Percentiles rank a stretch among this genome's conserved stretches.
These are phyloP conservation scores for Quercus robur DNA, from an alignment of 306 rosid species.

Conservation along the genomic window DNA sequence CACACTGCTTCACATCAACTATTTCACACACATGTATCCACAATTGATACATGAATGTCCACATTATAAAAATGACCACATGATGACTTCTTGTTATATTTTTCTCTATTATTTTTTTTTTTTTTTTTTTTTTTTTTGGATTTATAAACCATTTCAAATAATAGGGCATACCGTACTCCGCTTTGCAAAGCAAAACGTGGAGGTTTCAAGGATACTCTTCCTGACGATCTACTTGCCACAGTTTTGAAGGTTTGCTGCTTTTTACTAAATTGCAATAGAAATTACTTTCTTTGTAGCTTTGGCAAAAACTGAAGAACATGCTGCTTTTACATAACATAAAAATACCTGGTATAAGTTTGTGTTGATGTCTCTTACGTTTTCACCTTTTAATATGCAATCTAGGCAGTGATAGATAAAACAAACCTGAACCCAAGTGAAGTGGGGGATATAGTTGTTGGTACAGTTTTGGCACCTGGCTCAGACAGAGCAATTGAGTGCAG, in stretches of 20 bases:
- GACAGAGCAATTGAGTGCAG: conserved; percentile 83
- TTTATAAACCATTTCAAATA: conserved; percentile 5
- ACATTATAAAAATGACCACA: too few relatives aligned
- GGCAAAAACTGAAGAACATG: background rate
- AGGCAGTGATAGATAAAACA: conserved; percentile 85
- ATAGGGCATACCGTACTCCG: conserved; percentile 81
- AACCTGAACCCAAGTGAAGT: conserved; percentile 72
- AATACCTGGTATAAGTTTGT: background rate
- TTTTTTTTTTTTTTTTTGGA: background rate
- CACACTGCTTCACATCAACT: too few relatives aligned
- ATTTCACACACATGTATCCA: too few relatives aligned
- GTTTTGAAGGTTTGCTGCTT: conserved; percentile 67
- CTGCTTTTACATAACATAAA: background rate
- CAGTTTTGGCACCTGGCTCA: conserved; percentile 86
- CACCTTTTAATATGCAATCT: conserved; percentile 10
- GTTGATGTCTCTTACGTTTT: background rate
- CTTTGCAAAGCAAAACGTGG: conserved; percentile 89
- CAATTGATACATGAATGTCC: too few relatives aligned
- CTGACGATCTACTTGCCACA: conserved; percentile 84
- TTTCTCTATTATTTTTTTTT: background rate
- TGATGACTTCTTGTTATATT: background rate
- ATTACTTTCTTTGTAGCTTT: background rate
- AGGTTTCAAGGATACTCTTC: conserved; percentile 81
- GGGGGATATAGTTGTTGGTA: conserved; percentile 91
- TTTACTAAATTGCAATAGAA: background rate